Evolutionary conservation across 306 rosid genomes (phyloP), one percentile per base, ranked within the genome.

Genomic region (Coriaria nepalensis): DNA sequence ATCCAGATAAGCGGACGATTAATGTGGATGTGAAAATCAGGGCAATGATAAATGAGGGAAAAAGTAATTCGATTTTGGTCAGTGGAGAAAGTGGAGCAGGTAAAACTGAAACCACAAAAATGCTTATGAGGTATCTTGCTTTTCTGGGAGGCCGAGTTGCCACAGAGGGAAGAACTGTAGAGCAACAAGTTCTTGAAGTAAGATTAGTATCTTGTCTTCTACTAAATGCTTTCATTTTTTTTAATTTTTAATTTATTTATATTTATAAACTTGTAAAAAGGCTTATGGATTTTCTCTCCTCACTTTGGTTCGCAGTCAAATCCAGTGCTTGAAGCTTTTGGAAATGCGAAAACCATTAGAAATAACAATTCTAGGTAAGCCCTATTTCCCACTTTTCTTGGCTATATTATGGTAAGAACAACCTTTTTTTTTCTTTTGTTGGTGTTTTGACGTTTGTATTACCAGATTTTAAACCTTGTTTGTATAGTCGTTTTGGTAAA

Each of bases 71-170:
- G 37, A 92, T 92, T 66, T 78, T 92, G 47, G 98, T 85, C 73
- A 92, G 96, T 62, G 98, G 98, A 56, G 98, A 92, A 78, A 92
- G 96, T 80, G 98, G 96, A 73, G 98, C 98, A 9, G 98, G 98
- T 68, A 92, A 92, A 82, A 92, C 98, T 38, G 98, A 92, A 72
- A 85, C 98, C 49, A 85, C 98, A 15, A 92, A 92, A 74, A 92
- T 92, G 98, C 96, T 92, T 37, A 92, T 92, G 98, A 73, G 66
- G 39, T 92, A 92, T 77, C 94, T 92, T 65, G 96, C 98, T 53
- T 92, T 69, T 79, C 70, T 92, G 39, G 98, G 98, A 50, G 98
- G 98, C 45, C 72, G 96, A 53, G 84, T 69, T 53, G 98, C 76
- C 49, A 92, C 96, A 33, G 98, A 92, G 70, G 98, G 98, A 55